Evolutionary conservation across 139 green algal genomes (phyloP), one percentile per base, ranked within the genome.

Genomic region (Micractinium conductrix): DNA sequence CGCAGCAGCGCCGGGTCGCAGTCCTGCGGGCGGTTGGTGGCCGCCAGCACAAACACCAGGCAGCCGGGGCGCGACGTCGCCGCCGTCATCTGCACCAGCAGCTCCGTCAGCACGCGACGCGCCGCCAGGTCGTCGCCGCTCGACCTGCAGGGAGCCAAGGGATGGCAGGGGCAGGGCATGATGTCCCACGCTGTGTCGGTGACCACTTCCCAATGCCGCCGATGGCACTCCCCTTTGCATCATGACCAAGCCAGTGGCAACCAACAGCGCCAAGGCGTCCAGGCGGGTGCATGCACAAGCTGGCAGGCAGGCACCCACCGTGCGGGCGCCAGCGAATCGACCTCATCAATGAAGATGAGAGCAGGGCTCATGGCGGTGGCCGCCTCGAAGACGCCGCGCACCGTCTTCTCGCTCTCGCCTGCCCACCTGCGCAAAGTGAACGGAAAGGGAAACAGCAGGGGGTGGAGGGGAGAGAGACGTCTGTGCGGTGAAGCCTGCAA

Each of bases 291-390:
- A n/a, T n/a, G n/a, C n/a, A n/a, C n/a, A n/a, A n/a, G n/a, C n/a
- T n/a, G n/a, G n/a, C n/a, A n/a, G n/a, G n/a, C 1, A 33, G 0
- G 6, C 42, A 38, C 21, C 0, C 16, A 50, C 7, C 30, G 79
- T 19, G 19, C 16, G 58, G 83, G 79, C 24, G 86, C 90, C n/a
- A 95, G 74, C 62, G 78, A 86, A 68, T 95, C 92, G 1, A 95
- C 73, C 78, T 95, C 91, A 81, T 95, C 92, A 28, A 95, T 85
- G 86, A 95, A 95, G 5, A 95, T 60, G 45, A 93, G 84, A 78
- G 81, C 85, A 14, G 92, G 92, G 85, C 85, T 82, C 80, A 92
- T 60, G 5, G 70, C 60, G 0, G 74, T 35, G 1, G 92, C 92
- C 30, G 86, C 81, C 44, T 88, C 85, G 86, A 95, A 95, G 42